These are phyloP conservation scores for Cryphonectria parasitica DNA, from an alignment of 2,329 filamentous ascomycete genomes.

Conservation along the genomic window DNA sequence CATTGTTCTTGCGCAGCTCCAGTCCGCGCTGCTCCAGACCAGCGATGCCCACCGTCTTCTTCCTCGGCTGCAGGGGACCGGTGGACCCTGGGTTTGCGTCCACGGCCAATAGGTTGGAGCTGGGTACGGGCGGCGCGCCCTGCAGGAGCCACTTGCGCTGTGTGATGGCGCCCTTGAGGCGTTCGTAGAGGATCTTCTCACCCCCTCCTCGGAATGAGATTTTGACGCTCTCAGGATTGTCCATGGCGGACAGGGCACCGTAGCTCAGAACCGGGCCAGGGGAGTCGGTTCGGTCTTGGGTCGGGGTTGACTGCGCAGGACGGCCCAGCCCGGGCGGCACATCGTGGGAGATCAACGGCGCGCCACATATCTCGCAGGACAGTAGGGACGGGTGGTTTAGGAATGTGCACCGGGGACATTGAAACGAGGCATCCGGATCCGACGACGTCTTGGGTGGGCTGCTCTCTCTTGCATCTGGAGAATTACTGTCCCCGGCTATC, in stretches of 20 bases:
- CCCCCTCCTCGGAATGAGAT: constrained; percentile 89
- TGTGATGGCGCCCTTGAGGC: constrained; percentile 83
- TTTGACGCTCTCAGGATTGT: constrained; percentile 78
- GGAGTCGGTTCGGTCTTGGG: constrained; percentile 64
- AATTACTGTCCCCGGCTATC: constrained; percentile 27
- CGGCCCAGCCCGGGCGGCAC: constrained; percentile 46
- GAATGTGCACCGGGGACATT: constrained; percentile 91
- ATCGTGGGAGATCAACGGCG: constrained; percentile 65
- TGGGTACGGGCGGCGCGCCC: constrained; percentile 85
- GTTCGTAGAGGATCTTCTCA: constrained; percentile 86
- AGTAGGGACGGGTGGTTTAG: constrained; percentile 85
- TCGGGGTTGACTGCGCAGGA: constrained; percentile 40
- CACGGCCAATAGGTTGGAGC: constrained; percentile 48
- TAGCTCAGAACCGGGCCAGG: constrained; percentile 70
- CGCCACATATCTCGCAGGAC: constrained; percentile 90
- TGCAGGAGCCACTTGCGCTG: constrained; percentile 96
- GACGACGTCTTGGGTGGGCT: constrained; percentile 31
- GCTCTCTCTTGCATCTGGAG: constrained; percentile 15
- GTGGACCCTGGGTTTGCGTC: constrained; percentile 42
- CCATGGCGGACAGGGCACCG: constrained; percentile 45
- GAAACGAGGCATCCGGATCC: constrained; percentile 50
- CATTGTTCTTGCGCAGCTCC: constrained; percentile 88
- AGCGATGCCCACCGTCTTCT: constrained; percentile 82
- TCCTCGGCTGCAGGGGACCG: constrained; percentile 18
- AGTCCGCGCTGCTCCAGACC: constrained; percentile 85